Percentiles rank a stretch among this genome's conserved stretches.
Conservation (phyloP, 2,329 filamentous ascomycete species). For the Penicillium brevicompactum region DNA sequence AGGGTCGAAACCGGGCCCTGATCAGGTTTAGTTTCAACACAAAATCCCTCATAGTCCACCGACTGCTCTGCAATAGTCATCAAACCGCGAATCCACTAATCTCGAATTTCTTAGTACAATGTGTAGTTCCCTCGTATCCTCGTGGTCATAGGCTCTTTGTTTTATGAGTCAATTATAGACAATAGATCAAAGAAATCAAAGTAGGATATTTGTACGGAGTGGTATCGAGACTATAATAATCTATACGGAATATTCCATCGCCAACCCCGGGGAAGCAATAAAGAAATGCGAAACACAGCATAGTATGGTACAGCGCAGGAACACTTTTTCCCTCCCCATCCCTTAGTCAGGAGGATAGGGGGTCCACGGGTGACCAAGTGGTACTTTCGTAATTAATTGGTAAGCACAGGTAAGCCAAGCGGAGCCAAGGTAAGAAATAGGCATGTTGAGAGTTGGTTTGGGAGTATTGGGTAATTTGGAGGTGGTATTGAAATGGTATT, state of each 20-base stretch:
- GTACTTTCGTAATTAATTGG: not conserved
- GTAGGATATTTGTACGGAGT: not conserved
- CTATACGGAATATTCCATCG: not conserved
- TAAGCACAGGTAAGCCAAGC: not conserved
- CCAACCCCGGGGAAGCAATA: not conserved
- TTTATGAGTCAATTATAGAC: not conserved
- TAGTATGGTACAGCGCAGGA: not conserved
- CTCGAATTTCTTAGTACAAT: not conserved
- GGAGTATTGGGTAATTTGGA: not conserved
- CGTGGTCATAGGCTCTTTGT: not conserved
- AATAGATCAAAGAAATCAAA: not conserved
- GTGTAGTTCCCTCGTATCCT: not conserved
- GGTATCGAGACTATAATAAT: not conserved
- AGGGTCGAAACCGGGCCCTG: slow-evolving; percentile 1
- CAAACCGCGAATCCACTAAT: slow-evolving; percentile 2
- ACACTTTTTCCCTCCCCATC: not conserved
- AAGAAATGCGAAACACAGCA: not conserved
- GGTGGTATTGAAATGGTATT: not conserved
- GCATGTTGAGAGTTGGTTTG: not conserved
- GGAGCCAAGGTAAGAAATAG: not conserved
- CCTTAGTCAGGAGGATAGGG: not conserved
- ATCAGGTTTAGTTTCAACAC: slow-evolving; percentile 13
- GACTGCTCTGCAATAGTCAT: slow-evolving; percentile 6
- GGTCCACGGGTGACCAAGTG: not conserved
- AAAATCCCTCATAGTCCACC: slow-evolving; percentile 24